Evolutionary conservation across 2,329 filamentous ascomycete genomes (phyloP).

Genomic region (Trichophaea hybrida): DNA sequence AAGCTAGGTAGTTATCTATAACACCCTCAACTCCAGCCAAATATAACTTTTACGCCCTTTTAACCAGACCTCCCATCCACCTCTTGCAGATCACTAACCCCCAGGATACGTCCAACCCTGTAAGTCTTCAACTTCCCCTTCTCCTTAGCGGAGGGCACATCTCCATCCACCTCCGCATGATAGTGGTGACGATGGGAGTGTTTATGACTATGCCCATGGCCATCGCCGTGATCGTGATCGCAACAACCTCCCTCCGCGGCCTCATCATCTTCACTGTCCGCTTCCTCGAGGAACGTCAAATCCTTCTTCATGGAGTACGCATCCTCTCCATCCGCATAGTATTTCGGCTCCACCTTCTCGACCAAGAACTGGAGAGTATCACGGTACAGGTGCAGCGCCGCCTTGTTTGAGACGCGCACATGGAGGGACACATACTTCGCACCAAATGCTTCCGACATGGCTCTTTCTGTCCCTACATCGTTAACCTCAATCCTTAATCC

Average conservation of each 20-base stretch:
- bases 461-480: constrained; percentile 31
- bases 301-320: constrained; percentile 89
- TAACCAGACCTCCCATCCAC: constrained; percentile 16
- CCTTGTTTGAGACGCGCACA: constrained; percentile 84
- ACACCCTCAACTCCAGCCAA: too few relatives aligned
- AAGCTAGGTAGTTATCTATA: too few relatives aligned
- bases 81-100: constrained; percentile 26
- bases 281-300: constrained; percentile 44
- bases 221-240: constrained; percentile 22
- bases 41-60: too few relatives aligned
- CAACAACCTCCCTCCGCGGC: constrained; percentile 28
- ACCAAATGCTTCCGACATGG: constrained; percentile 90
- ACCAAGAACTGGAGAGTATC: constrained; percentile 81
- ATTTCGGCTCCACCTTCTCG: constrained; percentile 73
- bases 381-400: constrained; percentile 81
- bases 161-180: constrained; percentile 29
- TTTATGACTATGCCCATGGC: constrained; percentile 21
- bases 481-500: constrained; percentile 4
- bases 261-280: constrained; percentile 35
- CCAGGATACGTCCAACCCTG: constrained; percentile 38
- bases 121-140: constrained; percentile 44
- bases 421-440: constrained; percentile 91
- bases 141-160: constrained; percentile 29
- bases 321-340: constrained; percentile 96
- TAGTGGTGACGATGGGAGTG: constrained; percentile 19